Evolutionary conservation across 1,284 basidiomycete species (phyloP), one percentile per base, ranked within the genome.

Genomic region (Malassezia arunalokei): DNA sequence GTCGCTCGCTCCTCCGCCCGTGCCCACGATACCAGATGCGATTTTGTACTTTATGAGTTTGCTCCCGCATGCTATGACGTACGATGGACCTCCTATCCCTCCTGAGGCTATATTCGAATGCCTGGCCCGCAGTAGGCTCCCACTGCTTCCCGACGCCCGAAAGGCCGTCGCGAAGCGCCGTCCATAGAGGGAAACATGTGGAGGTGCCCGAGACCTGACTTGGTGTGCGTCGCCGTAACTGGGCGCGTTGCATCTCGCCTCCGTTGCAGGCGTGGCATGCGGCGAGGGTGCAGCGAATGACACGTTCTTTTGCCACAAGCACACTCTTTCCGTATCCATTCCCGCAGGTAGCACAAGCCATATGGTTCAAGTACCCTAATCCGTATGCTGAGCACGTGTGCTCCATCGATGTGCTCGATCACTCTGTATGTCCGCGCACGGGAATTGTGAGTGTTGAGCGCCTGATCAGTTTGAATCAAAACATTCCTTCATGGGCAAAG

Each of bases 331-430:
- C 53, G 9, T 55, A 47, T 40, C 32, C 48, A 6, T 55, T 55
- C 42, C 28, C 47, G 31, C 53, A 55, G 39, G 48, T 43, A 15
- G 53, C 53, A 32, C 38, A 32, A 12, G 53, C 51, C 9, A 39
- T 58, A 8, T 58, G 57, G 57, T 35, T 37, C 28, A 58, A 58
- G 37, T 58, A 58, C 37, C 57, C 57, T 11, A 58, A 58, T 40
- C 57, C 57, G 8, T 44, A 51, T 37, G 40, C 51, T 3, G 50
- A 52, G 40, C 57, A 58, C 40, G 57, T 58, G 15, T 46, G 43
- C 15, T 47, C 37, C 14, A 48, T 58, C 17, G 57, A 58, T 40
- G 54, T 58, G 37, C 41, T 58, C 15, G 48, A 55, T 20, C 48
- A 55, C 11, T 30, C 17, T 27, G 37, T 58, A 12, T 51, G 52